These are phyloP conservation scores for Puccinellia tenuiflora DNA, from an alignment of 176 grass and related monocot genomes.

Conservation along the genomic window DNA sequence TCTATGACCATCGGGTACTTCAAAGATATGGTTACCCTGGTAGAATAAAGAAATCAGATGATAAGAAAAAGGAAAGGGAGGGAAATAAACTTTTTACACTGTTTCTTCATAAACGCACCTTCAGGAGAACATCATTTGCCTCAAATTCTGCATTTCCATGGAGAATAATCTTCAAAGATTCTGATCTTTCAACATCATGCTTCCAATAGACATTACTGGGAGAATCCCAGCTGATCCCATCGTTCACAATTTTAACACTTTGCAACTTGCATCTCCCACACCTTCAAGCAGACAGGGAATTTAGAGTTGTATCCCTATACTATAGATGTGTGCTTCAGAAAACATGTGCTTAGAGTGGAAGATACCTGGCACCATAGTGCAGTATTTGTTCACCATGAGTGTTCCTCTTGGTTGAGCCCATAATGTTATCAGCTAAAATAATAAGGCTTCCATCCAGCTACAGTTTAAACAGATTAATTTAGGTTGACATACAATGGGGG, in stretches of 20 bases:
- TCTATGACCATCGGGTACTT: slow-evolving; percentile 76
- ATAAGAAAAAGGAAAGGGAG: neutral
- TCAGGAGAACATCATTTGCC: slow-evolving; percentile 61
- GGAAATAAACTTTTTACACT: neutral
- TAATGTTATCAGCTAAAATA: slow-evolving; percentile 79
- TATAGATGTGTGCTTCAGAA: neutral
- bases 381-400: slow-evolving; percentile 56
- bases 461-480: slow-evolving; percentile 26
- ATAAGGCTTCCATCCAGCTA: slow-evolving; percentile 88
- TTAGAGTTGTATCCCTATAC: slow-evolving; percentile 6
- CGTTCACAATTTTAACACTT: slow-evolving; percentile 63
- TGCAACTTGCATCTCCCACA: slow-evolving; percentile 78
- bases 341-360: neutral
- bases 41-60: slow-evolving; percentile 17
- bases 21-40: slow-evolving; percentile 85
- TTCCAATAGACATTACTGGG: slow-evolving; percentile 88
- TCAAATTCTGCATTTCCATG: slow-evolving; percentile 97
- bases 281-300: slow-evolving; percentile 41
- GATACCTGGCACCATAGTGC: slow-evolving; percentile 67
- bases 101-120: slow-evolving; percentile 44
- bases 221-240: slow-evolving; percentile 85
- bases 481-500: neutral
- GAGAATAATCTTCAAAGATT: slow-evolving; percentile 80
- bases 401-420: slow-evolving; percentile 68
- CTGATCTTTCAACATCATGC: slow-evolving; percentile 86